Evolutionary conservation across 106 monocot species (phyloP).

Genomic region (Iris macrosiphon): DNA sequence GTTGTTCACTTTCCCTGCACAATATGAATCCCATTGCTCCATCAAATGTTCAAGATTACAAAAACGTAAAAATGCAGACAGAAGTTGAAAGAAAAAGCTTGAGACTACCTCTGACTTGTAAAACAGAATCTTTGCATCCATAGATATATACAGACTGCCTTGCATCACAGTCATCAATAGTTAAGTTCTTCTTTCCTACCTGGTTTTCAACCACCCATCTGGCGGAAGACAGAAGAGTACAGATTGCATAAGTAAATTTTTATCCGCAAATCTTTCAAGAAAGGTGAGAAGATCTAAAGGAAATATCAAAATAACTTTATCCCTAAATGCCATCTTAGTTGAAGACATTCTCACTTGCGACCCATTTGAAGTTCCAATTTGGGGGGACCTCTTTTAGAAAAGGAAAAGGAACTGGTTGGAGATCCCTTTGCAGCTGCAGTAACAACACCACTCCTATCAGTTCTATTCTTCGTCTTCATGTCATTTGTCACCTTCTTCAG

Average conservation of each 20-base stretch:
- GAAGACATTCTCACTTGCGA: conserved; percentile 55
- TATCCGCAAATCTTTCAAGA: too few relatives aligned
- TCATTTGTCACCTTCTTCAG: conserved; percentile 71
- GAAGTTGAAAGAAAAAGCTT: not conserved
- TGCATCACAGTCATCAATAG: conserved; percentile 84
- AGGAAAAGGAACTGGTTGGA: conserved; percentile 24
- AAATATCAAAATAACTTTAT: too few relatives aligned
- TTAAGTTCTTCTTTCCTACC: conserved; percentile 68
- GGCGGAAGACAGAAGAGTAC: conserved; percentile 4
- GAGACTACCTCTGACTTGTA: conserved; percentile 72
- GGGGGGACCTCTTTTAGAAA: conserved; percentile 54
- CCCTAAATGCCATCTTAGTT: too few relatives aligned
- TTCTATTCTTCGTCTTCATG: conserved; percentile 81
- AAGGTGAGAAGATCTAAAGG: too few relatives aligned
- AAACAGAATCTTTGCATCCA: conserved; percentile 83
- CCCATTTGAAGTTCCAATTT: conserved; percentile 91
- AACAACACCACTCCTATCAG: conserved; percentile 58
- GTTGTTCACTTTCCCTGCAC: conserved; percentile 89
- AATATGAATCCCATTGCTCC: conserved; percentile 6
- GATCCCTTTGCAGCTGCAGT: conserved; percentile 42
- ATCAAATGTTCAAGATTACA: not conserved
- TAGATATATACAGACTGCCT: conserved; percentile 81
- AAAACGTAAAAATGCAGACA: not conserved
- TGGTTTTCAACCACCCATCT: conserved; percentile 91
- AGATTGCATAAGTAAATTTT: too few relatives aligned